Base-by-base conservation (phyloP, 345 rosid species). In the Eucalyptus lansdowneana region DNA sequence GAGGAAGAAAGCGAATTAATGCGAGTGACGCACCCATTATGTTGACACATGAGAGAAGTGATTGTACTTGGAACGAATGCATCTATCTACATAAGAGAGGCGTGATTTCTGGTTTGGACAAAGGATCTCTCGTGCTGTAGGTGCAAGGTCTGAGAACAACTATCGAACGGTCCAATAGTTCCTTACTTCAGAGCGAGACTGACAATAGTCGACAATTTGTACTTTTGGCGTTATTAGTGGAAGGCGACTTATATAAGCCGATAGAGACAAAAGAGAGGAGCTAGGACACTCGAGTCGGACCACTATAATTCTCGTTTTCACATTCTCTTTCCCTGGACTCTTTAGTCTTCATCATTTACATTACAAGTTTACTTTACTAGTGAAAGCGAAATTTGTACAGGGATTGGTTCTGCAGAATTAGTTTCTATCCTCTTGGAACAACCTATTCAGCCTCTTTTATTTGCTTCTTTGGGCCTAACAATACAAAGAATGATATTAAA, bases 21-120 rank as follows among this genome's bases (percentile, higher is more conserved):
- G 11, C 2, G 25, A 53, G 58, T 21, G 24, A 19, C 5, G 10
- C 0, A 8, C 24, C 58, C 58, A 0, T 21, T 53, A 3, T 21
- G 58, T 19, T 19, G 58, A 53, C 11, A 21, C 58, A 53, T 19
- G 58, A 53, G 58, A 60, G 67, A 60, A 60, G 67, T 11, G 6
- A 29, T 2, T 60, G 67, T 60, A 60, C 67, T 60, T 60, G 5
- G 65, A 58, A 24, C 0, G 13, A 10, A 58, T 24, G 65, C 14
- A 58, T 58, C 1, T 58, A 13, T 58, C 65, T 25, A 58, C n/a
- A 10, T 9, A 25, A 24, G 65, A 58, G 65, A 58, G 65, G 65
- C 13, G n/a, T 58, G 65, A 12, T 58, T 58, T 25, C 0, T 0
- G n/a, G n/a, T 60, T 11, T 60, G 8, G n/a, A 60, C 0, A 22